Percentiles rank a stretch among this genome's conserved stretches.
Conservation (phyloP, 805 yeast species). For the Metschnikowia noctiluminum region DNA sequence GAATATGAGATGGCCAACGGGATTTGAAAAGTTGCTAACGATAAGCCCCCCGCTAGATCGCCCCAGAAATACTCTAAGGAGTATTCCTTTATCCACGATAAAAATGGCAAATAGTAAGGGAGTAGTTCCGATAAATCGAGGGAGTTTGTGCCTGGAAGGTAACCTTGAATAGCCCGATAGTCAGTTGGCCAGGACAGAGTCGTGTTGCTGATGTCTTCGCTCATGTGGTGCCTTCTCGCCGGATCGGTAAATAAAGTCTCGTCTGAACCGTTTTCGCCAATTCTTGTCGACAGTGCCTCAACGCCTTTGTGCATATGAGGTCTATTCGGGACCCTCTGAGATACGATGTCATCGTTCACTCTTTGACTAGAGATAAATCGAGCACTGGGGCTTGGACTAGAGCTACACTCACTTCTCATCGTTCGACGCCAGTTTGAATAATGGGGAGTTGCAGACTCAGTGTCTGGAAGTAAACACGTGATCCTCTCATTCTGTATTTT, state of each 20-base stretch:
- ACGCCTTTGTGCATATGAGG: too few species aligned
- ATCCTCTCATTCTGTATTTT: too few species aligned
- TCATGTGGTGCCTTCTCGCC: too few species aligned
- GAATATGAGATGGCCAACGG: constrained; percentile 63
- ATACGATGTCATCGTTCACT: constrained; percentile 10
- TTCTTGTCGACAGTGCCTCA: too few species aligned
- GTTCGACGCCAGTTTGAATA: too few species aligned
- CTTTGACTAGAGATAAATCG: constrained; percentile 21
- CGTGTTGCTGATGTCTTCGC: background rate
- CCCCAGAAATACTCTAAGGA: constrained; percentile 36
- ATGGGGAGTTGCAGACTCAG: too few species aligned
- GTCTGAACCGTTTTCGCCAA: too few species aligned
- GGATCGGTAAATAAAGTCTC: too few species aligned
- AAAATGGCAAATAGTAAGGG: constrained; percentile 66
- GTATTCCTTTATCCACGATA: constrained; percentile 64
- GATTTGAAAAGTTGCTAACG: constrained; percentile 86
- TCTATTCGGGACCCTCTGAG: background rate
- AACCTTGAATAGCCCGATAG: constrained; percentile 13
- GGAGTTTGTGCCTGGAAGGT: constrained; percentile 11
- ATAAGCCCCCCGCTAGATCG: constrained; percentile 80
- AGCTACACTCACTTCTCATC: background rate
- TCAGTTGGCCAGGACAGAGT: background rate
- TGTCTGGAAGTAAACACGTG: too few species aligned
- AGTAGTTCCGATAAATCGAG: constrained; percentile 23
- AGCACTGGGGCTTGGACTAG: constrained; percentile 13